Base-by-base conservation (phyloP, 78 protist species). In the Reticulomyxa filosa region DNA sequence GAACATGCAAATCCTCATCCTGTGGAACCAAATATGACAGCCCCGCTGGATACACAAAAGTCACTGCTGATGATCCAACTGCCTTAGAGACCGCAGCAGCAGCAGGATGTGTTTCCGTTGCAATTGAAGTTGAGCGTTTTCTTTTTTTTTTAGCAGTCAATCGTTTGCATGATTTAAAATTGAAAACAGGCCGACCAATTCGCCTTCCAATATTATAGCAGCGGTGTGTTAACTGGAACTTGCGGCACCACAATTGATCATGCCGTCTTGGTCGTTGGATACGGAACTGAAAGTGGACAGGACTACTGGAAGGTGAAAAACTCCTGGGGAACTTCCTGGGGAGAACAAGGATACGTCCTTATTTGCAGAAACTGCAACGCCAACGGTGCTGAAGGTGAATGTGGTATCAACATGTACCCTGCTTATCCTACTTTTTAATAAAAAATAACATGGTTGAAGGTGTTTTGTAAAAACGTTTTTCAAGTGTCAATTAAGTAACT, bases 81-180 rank as follows among this genome's bases (percentile, higher is more conserved):
- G 83, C 64, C 27, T 38, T 83, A 23, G n/a, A 20, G 52, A 26
- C 5, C 22, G 87, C 77, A 3, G 59, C 65, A 29, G 29, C 50
- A 26, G 38, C 52, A 56, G 57, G 55, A 23, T 87, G 87, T 57
- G 76, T 86, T 13, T 76, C 87, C 6, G 79, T 86, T 1, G 87
- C 85, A 13, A 74, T 80, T 36, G 86, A 85, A 57, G 91, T 85
- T 1, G n/a, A n/a, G n/a, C n/a, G n/a, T n/a, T n/a, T n/a, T n/a
- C n/a, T n/a, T n/a, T n/a, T n/a, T n/a, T n/a, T n/a, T n/a, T n/a
- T n/a, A n/a, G n/a, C n/a, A n/a, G n/a, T n/a, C n/a, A n/a, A n/a
- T n/a, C n/a, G n/a, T n/a, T n/a, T n/a, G n/a, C n/a, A n/a, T n/a
- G n/a, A n/a, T n/a, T n/a, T n/a, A n/a, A n/a, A n/a, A n/a, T n/a